Base-by-base conservation (phyloP, 192 early-diverging fungal genomes). In the Backusella macrospora region DNA sequence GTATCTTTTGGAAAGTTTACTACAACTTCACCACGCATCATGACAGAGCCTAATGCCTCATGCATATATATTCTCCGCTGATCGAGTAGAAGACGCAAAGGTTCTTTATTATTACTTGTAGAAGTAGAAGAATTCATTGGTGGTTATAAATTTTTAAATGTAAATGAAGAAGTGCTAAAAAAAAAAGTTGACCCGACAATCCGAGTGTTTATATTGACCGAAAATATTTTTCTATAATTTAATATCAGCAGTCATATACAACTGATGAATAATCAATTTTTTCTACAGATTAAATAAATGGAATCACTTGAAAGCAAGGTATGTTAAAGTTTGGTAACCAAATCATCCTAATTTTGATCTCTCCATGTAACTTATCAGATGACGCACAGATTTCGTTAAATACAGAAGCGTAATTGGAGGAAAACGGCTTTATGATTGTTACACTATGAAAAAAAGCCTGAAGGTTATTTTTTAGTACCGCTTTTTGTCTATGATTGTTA, bases 1-100 rank as follows among this genome's bases (percentile, higher is more conserved):
- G 65, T 72, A 45, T 40, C 34, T 40, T 79, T 74, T 4, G 62
- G 9, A 37, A 79, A 62, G 38, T 68, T 37, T 12, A 79, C 49
- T 38, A 79, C 68, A 21, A 75, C 73, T 29, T 79, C 73, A 10
- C 78, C 78, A 45, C 78, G 73, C 16, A 79, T 26, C 64, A 79
- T 71, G 26, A 62, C 69, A 38, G 73, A 68, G 10, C 73, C 70
- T 10, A 76, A 64, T 0, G 62, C 48, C 13, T 76, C 75, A 65
- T 76, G 62, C 10, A 76, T 29, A 38, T 71, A 76, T 13, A 76
- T 43, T 26, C 70, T 48, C 12, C 59, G 69, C n/a, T 76, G 69
- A 15, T 76, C 75, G 1, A 76, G 45, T 7, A 76, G 14, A 4
- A 76, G 3, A 15, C 46, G 39, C 49, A 76, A 37, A n/a, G 67